phyloP scores from a whole-genome alignment of 805 yeast genomes.

The Starmerella floris region DNA sequence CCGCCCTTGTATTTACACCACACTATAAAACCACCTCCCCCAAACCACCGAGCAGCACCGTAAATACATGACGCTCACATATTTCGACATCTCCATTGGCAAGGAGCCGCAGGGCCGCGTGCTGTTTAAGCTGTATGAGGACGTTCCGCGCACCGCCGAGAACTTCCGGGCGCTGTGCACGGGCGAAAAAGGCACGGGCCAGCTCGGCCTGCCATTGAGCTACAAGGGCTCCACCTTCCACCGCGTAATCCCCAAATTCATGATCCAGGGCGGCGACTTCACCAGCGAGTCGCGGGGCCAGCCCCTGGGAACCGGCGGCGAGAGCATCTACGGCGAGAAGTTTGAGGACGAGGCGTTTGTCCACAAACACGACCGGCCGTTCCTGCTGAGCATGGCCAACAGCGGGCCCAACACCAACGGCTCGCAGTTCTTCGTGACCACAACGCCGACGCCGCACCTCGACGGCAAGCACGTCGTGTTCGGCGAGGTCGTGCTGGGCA shows the following conservation, averaged over 20 bases:
- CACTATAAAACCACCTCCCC: too few species aligned
- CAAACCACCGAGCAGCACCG: too few species aligned
- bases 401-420: slow-evolving; percentile 95
- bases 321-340: slow-evolving; percentile 69
- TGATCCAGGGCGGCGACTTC: slow-evolving; percentile 94
- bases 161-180: slow-evolving; percentile 81
- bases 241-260: slow-evolving; percentile 70
- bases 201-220: slow-evolving; percentile 48
- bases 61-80: slow-evolving; percentile 3
- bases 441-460: slow-evolving; percentile 84
- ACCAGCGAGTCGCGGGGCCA: slow-evolving; percentile 35
- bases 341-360: slow-evolving; percentile 84
- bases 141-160: slow-evolving; percentile 80
- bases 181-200: slow-evolving; percentile 65
- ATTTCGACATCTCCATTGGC: slow-evolving; percentile 34
- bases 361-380: slow-evolving; percentile 67
- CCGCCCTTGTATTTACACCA: too few species aligned
- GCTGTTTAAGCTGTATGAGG: slow-evolving; percentile 52
- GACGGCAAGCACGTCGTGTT: slow-evolving; percentile 95
- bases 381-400: slow-evolving; percentile 89
- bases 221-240: slow-evolving; percentile 88
- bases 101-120: slow-evolving; percentile 59
- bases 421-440: slow-evolving; percentile 87
- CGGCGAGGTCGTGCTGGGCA: slow-evolving; percentile 80
- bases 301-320: slow-evolving; percentile 58